These are phyloP conservation scores for Periglandula ipomoeae DNA, from an alignment of 2,329 filamentous ascomycete genomes.

Conservation along the genomic window DNA sequence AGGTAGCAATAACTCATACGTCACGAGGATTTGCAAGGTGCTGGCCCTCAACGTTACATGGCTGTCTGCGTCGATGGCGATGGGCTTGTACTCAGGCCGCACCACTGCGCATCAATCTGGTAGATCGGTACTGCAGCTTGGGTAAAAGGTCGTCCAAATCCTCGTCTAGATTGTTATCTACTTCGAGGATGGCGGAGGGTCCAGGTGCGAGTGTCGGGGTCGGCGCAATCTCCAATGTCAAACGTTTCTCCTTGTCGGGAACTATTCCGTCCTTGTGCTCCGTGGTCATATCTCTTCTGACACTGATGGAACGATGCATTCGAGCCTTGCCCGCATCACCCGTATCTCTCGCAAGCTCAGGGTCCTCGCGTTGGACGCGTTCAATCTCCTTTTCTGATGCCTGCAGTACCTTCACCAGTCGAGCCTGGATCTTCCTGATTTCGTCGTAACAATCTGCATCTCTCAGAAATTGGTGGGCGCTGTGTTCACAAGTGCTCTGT, in stretches of 20 bases:
- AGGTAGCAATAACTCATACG: too few relatives aligned
- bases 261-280: constrained; percentile 19
- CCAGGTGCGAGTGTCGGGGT: constrained; percentile 8
- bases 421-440: constrained; percentile 57
- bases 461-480: constrained; percentile 81
- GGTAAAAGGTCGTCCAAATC: constrained; percentile 29
- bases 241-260: constrained; percentile 15
- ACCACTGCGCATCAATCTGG: constrained; percentile 27
- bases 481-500: constrained; percentile 74
- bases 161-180: constrained; percentile 29
- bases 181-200: constrained; percentile 20
- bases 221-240: constrained; percentile 14
- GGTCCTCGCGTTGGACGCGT: constrained; percentile 44
- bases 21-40: too few relatives aligned
- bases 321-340: constrained; percentile 33
- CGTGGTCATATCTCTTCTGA: constrained; percentile 36
- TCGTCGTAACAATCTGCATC: constrained; percentile 78
- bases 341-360: constrained; percentile 30
- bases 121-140: constrained; percentile 33
- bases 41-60: neutral
- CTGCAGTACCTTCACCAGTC: constrained; percentile 54
- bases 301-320: constrained; percentile 42
- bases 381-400: constrained; percentile 51
- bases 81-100: constrained; percentile 6
- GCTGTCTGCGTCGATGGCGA: neutral